Evolutionary conservation across 768 basidiomycete genomes (phyloP).

Genomic region (Gelatoporia subvermispora): DNA sequence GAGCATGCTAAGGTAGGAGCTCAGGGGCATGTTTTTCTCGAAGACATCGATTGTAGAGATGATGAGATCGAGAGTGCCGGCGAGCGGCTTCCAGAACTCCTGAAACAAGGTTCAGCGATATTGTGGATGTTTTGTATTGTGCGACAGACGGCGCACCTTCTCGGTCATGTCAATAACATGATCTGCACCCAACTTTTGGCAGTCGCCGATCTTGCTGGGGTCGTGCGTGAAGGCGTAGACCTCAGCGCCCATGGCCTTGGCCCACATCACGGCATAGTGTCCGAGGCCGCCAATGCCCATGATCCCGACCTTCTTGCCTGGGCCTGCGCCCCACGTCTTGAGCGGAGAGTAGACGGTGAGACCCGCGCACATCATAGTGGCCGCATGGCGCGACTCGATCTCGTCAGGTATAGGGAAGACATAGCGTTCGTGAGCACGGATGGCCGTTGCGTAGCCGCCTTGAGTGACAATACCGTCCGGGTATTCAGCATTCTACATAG

Average conservation of each 20-base stretch:
- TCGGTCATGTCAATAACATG: slow-evolving; percentile 43
- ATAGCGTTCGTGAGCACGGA: slow-evolving; percentile 45
- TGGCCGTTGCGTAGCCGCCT: slow-evolving; percentile 43
- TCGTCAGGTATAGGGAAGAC: slow-evolving; percentile 53
- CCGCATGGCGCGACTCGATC: slow-evolving; percentile 46
- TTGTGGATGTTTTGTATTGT: background rate
- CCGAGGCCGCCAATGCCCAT: slow-evolving; percentile 63
- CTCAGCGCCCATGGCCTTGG: slow-evolving; percentile 51
- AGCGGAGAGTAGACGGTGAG: slow-evolving; percentile 63
- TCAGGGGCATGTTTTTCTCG: slow-evolving; percentile 18
- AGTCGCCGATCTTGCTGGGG: slow-evolving; percentile 47
- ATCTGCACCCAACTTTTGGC: slow-evolving; percentile 53
- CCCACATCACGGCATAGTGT: slow-evolving; percentile 36
- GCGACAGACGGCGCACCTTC: slow-evolving; percentile 5
- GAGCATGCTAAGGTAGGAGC: slow-evolving; percentile 37
- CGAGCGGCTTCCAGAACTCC: slow-evolving; percentile 31
- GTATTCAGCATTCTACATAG: slow-evolving; percentile 29
- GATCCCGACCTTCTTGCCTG: slow-evolving; percentile 61
- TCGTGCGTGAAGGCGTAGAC: slow-evolving; percentile 58
- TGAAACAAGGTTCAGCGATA: slow-evolving; percentile 5
- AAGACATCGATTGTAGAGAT: slow-evolving; percentile 26
- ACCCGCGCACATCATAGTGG: slow-evolving; percentile 63
- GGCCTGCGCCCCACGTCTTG: slow-evolving; percentile 47
- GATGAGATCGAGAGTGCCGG: slow-evolving; percentile 44
- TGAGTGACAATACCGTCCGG: slow-evolving; percentile 33